phyloP scores from a whole-genome alignment of 2,329 filamentous ascomycete genomes.

The Pseudogymnoascus verrucosus region DNA sequence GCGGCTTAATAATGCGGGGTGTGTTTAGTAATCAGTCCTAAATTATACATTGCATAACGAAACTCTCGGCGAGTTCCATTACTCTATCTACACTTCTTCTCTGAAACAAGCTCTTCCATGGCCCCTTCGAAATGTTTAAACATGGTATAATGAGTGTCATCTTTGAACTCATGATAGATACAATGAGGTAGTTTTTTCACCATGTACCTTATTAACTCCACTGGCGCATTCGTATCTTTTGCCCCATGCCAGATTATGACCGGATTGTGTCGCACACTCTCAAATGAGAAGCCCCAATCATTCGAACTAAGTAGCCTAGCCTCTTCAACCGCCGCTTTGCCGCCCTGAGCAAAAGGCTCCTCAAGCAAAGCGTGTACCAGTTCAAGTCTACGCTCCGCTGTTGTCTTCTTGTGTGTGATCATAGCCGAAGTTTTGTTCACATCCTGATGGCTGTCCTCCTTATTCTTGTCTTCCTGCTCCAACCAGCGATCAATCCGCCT shows the following conservation, averaged over 20 bases:
- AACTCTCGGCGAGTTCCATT: neutral
- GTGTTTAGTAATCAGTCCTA: neutral
- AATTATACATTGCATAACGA: neutral
- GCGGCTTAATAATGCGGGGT: neutral
- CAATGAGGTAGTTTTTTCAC: neutral
- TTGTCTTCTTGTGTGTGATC: neutral
- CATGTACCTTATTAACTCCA: neutral
- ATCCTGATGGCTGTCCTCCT: neutral
- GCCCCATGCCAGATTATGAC: conserved; percentile 17
- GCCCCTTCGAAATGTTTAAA: neutral
- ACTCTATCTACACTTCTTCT: neutral
- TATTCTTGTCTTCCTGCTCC: neutral
- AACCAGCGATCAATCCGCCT: neutral
- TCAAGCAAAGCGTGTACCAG: neutral
- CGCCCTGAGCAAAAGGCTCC: neutral
- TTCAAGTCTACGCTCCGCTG: neutral
- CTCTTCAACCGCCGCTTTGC: neutral
- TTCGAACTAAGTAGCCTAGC: neutral
- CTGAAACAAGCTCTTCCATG: neutral
- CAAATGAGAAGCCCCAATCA: conserved; percentile 16
- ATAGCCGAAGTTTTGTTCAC: neutral
- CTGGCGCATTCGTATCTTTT: conserved; percentile 15
- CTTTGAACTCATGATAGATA: neutral
- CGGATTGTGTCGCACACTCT: conserved; percentile 11
- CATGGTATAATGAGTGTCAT: neutral